Conservation (phyloP, 2,329 filamentous ascomycete species). For the Boeremia lycopersici region DNA sequence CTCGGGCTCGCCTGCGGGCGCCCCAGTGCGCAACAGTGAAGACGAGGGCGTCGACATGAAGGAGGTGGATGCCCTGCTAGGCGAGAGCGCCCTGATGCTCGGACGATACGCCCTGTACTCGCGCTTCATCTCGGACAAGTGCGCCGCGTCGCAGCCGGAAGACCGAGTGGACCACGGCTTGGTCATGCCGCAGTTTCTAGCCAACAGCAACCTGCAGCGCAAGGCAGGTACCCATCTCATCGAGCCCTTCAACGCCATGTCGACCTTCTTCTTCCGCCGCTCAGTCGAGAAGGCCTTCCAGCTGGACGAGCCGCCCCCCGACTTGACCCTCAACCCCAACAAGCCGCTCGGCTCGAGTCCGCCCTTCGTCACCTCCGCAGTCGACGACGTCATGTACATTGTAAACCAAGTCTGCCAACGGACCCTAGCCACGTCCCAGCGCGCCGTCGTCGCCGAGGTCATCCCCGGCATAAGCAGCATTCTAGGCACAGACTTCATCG, state of each 20-base stretch:
- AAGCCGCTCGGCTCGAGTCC: slow-evolving; percentile 76
- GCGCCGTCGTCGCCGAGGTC: slow-evolving; percentile 76
- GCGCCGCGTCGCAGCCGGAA: slow-evolving; percentile 60
- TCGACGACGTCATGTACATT: slow-evolving; percentile 99
- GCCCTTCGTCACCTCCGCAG: slow-evolving; percentile 91
- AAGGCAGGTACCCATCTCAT: slow-evolving; percentile 79
- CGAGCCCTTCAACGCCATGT: slow-evolving; percentile 87
- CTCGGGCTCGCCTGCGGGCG: slow-evolving; percentile 74
- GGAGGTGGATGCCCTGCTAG: slow-evolving; percentile 85
- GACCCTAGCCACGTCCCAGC: slow-evolving; percentile 83
- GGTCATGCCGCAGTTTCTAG: slow-evolving; percentile 73
- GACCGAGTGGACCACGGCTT: slow-evolving; percentile 62
- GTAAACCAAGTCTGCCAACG: slow-evolving; percentile 90
- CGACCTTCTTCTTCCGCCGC: slow-evolving; percentile 93
- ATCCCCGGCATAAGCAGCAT: slow-evolving; percentile 80
- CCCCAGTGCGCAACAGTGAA: slow-evolving; percentile 68
- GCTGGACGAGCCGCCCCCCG: slow-evolving; percentile 83
- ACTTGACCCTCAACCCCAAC: slow-evolving; percentile 76
- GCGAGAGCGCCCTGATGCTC: slow-evolving; percentile 90
- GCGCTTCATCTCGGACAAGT: slow-evolving; percentile 86
- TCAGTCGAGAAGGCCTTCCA: slow-evolving; percentile 98
- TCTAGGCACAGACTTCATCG: slow-evolving; percentile 86
- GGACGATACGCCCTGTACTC: slow-evolving; percentile 92
- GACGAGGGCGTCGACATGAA: slow-evolving; percentile 97
- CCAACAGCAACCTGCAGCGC: slow-evolving; percentile 77